phyloP scores from a whole-genome alignment of 352 stramenopile species.

The Pythium pyrilobum region DNA sequence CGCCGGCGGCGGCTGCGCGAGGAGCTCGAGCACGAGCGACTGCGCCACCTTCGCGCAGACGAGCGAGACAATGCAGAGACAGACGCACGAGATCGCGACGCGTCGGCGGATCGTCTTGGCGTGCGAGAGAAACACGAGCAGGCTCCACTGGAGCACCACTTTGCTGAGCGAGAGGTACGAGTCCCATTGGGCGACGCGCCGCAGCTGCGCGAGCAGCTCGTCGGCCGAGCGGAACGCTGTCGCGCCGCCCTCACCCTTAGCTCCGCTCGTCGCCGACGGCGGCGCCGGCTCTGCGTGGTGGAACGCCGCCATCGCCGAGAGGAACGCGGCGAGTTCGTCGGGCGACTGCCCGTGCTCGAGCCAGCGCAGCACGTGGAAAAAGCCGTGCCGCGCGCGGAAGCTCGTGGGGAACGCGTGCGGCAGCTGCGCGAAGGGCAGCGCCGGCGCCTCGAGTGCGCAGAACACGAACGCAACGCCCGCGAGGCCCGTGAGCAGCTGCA shows the following conservation, averaged over 20 bases:
- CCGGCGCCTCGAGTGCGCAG: slow-evolving; percentile 18
- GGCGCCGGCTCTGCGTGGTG: neutral
- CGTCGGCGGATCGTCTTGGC: slow-evolving; percentile 26
- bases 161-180: slow-evolving; percentile 31
- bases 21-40: slow-evolving; percentile 26
- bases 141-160: slow-evolving; percentile 36
- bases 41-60: slow-evolving; percentile 47
- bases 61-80: slow-evolving; percentile 39
- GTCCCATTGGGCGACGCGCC: slow-evolving; percentile 22
- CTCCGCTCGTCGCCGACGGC: neutral
- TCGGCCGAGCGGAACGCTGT: neutral
- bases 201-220: slow-evolving; percentile 15
- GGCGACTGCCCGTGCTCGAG: slow-evolving; percentile 38
- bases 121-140: slow-evolving; percentile 43
- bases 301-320: slow-evolving; percentile 1
- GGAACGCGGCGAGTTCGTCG: slow-evolving; percentile 34
- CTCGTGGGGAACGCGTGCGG: slow-evolving; percentile 15
- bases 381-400: slow-evolving; percentile 37
- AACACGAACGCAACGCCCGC: slow-evolving; percentile 22
- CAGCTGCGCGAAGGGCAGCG: slow-evolving; percentile 37
- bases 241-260: neutral
- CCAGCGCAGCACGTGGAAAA: slow-evolving; percentile 48
- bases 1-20: neutral
- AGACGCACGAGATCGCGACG: slow-evolving; percentile 29
- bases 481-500: slow-evolving; percentile 28